Percentiles rank a stretch among this genome's conserved stretches.
These are phyloP conservation scores for Leersia perrieri DNA, from an alignment of 176 grass and related monocot species.

Conservation along the genomic window DNA sequence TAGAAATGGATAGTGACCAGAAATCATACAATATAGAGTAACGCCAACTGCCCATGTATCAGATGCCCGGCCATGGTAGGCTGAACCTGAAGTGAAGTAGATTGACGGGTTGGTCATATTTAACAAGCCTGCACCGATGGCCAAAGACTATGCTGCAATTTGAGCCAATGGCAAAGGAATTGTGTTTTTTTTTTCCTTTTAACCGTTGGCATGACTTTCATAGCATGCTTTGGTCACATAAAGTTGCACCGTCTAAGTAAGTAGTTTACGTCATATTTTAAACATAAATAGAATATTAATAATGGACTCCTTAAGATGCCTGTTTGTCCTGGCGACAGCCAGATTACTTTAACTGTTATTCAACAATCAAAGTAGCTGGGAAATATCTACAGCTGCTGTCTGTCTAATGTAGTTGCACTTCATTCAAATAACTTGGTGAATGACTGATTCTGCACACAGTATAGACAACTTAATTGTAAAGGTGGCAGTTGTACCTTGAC, in stretches of 20 bases:
- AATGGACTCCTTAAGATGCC: neutral
- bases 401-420: neutral
- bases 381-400: neutral
- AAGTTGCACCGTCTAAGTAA: neutral
- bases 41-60: conserved; percentile 87
- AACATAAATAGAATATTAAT: neutral
- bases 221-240: neutral
- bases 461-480: conserved; percentile 2
- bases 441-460: neutral
- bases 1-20: conserved; percentile 78
- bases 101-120: conserved; percentile 6
- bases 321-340: neutral
- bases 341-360: conserved; percentile 3
- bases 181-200: neutral
- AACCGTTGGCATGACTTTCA: neutral
- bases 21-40: conserved; percentile 86
- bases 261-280: neutral
- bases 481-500: conserved; percentile 53
- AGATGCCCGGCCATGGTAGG: conserved; percentile 66
- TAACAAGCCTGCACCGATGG: conserved; percentile 12
- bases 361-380: conserved; percentile 15
- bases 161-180: neutral
- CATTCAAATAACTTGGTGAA: neutral
- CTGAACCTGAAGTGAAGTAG: conserved; percentile 46
- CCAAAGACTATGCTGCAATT: conserved; percentile 21